These are phyloP conservation scores for Chlorella sp. DNA, from an alignment of 139 green algal species.

Conservation along the genomic window DNA sequence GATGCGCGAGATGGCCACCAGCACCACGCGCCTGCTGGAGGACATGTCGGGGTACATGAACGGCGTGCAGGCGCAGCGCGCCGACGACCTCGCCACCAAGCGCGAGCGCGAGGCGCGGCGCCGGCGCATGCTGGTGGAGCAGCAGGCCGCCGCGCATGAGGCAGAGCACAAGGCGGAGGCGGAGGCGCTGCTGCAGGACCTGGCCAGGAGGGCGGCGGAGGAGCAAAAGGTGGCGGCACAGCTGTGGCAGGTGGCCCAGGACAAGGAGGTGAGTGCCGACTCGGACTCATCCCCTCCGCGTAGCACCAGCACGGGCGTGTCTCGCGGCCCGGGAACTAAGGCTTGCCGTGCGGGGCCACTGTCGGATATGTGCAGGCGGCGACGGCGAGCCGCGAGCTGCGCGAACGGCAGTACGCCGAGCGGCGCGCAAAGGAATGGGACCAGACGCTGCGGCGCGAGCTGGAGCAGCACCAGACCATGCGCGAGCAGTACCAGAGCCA, in stretches of 20 bases:
- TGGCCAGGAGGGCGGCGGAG: constrained; percentile 40
- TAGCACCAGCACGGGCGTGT: too few species aligned
- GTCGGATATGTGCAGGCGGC: constrained; percentile 42
- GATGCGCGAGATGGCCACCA: constrained; percentile 32
- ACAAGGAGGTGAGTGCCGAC: constrained; percentile 48
- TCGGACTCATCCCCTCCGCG: too few species aligned
- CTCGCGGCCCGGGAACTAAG: too few species aligned
- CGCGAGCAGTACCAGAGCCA: constrained; percentile 27
- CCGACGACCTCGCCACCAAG: constrained; percentile 47
- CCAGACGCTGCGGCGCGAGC: constrained; percentile 43
- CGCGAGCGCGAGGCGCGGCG: constrained; percentile 54
- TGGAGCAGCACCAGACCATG: constrained; percentile 38
- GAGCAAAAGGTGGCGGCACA: constrained; percentile 48
- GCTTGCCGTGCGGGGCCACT: too few species aligned
- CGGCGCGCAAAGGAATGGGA: constrained; percentile 49
- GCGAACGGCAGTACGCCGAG: constrained; percentile 59
- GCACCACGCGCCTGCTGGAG: constrained; percentile 34
- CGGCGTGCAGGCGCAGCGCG: constrained; percentile 37
- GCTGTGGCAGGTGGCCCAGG: constrained; percentile 49
- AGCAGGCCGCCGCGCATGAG: constrained; percentile 28
- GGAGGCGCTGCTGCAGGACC: constrained; percentile 39
- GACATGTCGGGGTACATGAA: constrained; percentile 14
- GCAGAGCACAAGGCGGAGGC: constrained; percentile 32
- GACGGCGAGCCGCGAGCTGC: constrained; percentile 48
- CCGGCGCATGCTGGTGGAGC: constrained; percentile 45